A percentile compares a stretch with the other conserved stretches of the same genome.
phyloP scores from a whole-genome alignment of 2,329 filamentous ascomycete species.

The Magnaporthales sp. region DNA sequence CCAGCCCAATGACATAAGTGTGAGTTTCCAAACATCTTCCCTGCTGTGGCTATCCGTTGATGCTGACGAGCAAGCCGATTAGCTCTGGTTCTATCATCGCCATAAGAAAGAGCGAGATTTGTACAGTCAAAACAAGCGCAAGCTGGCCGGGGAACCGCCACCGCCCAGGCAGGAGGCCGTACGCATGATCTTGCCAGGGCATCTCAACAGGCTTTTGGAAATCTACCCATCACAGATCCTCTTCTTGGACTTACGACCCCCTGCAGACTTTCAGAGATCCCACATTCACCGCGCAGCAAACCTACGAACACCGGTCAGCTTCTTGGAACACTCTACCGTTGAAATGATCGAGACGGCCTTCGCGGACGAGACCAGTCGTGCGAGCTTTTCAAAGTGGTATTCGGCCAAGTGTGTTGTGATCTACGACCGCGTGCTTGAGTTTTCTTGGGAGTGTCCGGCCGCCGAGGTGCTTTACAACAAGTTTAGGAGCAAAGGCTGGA shows the following conservation, averaged over 20 bases:
- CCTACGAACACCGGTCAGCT: slow-evolving; percentile 38
- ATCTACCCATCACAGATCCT: slow-evolving; percentile 37
- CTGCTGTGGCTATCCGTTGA: too few species aligned
- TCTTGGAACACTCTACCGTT: slow-evolving; percentile 36
- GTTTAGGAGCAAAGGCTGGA: slow-evolving; percentile 38
- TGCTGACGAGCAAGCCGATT: neutral
- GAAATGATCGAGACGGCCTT: slow-evolving; percentile 43
- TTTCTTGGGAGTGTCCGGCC: slow-evolving; percentile 39
- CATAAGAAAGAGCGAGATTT: slow-evolving; percentile 38
- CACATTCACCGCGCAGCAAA: slow-evolving; percentile 45
- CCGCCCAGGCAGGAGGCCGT: slow-evolving; percentile 20
- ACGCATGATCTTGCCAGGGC: slow-evolving; percentile 41
- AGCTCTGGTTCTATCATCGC: slow-evolving; percentile 43
- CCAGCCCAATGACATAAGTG: slow-evolving; percentile 39
- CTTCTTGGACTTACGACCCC: slow-evolving; percentile 40
- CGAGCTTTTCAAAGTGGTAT: slow-evolving; percentile 36
- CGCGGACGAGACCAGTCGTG: slow-evolving; percentile 36
- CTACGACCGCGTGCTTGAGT: slow-evolving; percentile 42
- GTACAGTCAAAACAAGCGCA: slow-evolving; percentile 34
- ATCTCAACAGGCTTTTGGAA: slow-evolving; percentile 41
- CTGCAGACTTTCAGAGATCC: slow-evolving; percentile 36
- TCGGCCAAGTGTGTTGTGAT: slow-evolving; percentile 41
- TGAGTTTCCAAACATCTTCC: slow-evolving; percentile 18
- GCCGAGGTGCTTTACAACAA: slow-evolving; percentile 36
- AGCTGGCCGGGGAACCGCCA: slow-evolving; percentile 24